Base-by-base conservation (phyloP, 257 asterid genomes). In the Rhazya stricta region DNA sequence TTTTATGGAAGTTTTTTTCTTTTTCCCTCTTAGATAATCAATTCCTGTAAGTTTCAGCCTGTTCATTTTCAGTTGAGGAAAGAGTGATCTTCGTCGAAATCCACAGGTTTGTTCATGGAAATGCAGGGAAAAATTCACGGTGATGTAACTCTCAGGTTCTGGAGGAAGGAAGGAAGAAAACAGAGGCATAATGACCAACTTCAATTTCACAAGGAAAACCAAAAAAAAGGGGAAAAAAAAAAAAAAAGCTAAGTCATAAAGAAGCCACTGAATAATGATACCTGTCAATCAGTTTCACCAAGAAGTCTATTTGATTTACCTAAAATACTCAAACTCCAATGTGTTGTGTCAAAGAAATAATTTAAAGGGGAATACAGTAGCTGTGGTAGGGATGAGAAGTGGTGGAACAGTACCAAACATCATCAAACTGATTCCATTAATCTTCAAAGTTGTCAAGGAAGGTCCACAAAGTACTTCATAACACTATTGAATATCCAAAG, bases 391-490 rank as follows among this genome's bases (percentile, higher is more conserved):
- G 9, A 50, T 51, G 46, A 19, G 2, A 61, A 30, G 30, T 15
- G 15, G 2, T 45, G 43, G 60, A 27, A 4, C 6, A 70, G 45
- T 29, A 48, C 41, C 19, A 32, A 32, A 71, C 32, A 34, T 51
- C 46, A 34, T 34, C 21, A 34, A 53, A 36, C 12, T 5, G 53
- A 54, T 53, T 21, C 45, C 67, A 72, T 53, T 2, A 8, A 10
- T 51, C 51, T 58, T 29, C 6, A 68, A 51, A 76, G 37, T 51
- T 11, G 61, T 54, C 58, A 23, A 76, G 30, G 30, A 30, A 76
- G 30, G 63, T 39, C 69, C 69, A 46, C 45, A 63, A 34, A 18
- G n/a, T 54, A 36, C 13, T 56, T 67, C 73, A 50, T 51, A 50
- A 48, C 30, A n/a, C 78, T 25, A 50, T 21, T 19, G 42, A 50